These are phyloP conservation scores for Lentinula edodes DNA, from an alignment of 768 basidiomycete species.

Conservation along the genomic window DNA sequence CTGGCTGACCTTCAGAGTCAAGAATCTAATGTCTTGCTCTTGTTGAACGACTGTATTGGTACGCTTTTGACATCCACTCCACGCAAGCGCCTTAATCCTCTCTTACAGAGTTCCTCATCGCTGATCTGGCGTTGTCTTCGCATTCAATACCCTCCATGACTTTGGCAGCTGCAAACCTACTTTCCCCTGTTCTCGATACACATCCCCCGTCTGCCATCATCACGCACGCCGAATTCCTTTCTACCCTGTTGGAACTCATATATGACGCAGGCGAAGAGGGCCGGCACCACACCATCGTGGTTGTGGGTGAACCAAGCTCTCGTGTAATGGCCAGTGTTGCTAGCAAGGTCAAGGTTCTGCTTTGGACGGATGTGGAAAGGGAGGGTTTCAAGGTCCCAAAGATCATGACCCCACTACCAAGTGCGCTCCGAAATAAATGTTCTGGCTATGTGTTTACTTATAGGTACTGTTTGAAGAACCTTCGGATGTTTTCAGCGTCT, in stretches of 20 bases:
- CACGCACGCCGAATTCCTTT: conserved; percentile 59
- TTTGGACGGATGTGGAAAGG: conserved; percentile 68
- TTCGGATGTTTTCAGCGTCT: conserved; percentile 60
- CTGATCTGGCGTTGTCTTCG: conserved; percentile 73
- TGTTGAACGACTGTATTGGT: conserved; percentile 80
- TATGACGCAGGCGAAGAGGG: conserved; percentile 49
- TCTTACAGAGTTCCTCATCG: conserved; percentile 66
- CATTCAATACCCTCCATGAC: conserved; percentile 67
- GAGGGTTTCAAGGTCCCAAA: conserved; percentile 51
- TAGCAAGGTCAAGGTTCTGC: conserved; percentile 49
- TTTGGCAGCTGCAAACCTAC: conserved; percentile 50
- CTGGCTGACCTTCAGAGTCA: conserved; percentile 48
- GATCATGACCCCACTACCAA: conserved; percentile 39
- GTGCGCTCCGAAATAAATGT: conserved; percentile 31
- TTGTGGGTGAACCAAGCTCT: conserved; percentile 60
- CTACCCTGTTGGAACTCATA: conserved; percentile 64
- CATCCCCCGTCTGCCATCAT: conserved; percentile 74
- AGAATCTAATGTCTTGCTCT: conserved; percentile 65
- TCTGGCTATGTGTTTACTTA: conserved; percentile 5
- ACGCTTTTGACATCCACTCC: conserved; percentile 10
- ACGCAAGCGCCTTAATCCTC: not conserved
- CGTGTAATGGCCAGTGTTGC: conserved; percentile 42
- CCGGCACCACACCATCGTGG: conserved; percentile 53
- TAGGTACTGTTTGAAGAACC: conserved; percentile 34
- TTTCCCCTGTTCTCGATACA: conserved; percentile 58